These are phyloP conservation scores for Oryza glaberrima DNA, from an alignment of 176 grass and related monocot genomes.

Conservation along the genomic window DNA sequence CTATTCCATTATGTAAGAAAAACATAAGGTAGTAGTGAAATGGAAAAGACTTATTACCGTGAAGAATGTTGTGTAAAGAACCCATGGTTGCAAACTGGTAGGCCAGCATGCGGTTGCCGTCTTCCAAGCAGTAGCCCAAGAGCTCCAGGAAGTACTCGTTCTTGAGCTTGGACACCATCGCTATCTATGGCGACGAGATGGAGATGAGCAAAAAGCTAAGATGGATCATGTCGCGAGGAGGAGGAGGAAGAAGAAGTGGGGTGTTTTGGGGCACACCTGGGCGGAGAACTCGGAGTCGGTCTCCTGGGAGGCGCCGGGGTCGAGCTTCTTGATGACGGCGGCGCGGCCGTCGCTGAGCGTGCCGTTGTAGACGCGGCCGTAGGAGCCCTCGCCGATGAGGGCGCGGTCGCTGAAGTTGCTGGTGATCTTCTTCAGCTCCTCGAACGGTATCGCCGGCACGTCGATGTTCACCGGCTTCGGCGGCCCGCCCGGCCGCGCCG, in stretches of 20 bases:
- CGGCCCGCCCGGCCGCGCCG: constrained; percentile 51
- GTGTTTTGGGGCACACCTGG: constrained; percentile 42
- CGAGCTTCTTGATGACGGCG: constrained; percentile 83
- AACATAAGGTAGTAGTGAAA: no score
- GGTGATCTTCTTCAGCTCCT: constrained; percentile 70
- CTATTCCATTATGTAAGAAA: no score
- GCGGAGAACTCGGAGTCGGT: constrained; percentile 72
- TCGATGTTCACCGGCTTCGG: constrained; percentile 74
- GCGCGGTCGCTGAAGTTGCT: constrained; percentile 70
- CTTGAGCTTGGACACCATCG: constrained; percentile 87
- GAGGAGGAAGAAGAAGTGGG: neutral
- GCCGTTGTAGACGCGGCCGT: constrained; percentile 78
- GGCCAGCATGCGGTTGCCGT: constrained; percentile 61
- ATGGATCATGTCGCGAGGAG: neutral
- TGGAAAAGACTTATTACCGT: constrained; percentile 29
- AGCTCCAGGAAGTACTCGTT: constrained; percentile 76
- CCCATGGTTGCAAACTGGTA: constrained; percentile 73
- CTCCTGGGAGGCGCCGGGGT: constrained; percentile 70
- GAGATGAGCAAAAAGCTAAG: neutral
- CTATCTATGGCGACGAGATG: constrained; percentile 39
- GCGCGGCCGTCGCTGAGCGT: constrained; percentile 62
- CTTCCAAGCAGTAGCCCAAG: constrained; percentile 73
- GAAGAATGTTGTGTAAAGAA: constrained; percentile 82
- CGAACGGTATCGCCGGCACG: constrained; percentile 60
- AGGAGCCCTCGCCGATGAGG: constrained; percentile 81